Base-by-base conservation (phyloP, 2,329 filamentous ascomycete species). In the Sarocladiaceae sp. region DNA sequence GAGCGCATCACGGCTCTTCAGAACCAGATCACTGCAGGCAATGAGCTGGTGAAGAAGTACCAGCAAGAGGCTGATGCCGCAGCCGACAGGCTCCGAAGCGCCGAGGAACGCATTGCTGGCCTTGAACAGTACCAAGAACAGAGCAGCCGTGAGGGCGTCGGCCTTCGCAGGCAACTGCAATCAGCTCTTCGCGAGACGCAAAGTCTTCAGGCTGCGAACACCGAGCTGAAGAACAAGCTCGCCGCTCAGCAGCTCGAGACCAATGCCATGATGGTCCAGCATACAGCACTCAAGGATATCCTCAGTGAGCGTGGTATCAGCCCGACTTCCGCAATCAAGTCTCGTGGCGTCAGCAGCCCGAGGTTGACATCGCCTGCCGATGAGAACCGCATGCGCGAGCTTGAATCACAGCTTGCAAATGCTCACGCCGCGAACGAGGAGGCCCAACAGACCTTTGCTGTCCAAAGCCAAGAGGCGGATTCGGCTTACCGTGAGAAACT, bases 71-170 rank as follows among this genome's bases (percentile, higher is more conserved):
- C 92, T 1, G 90, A 99, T 66, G 73, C 78, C 23, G 91, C 92
- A 3, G 87, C 90, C 0, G 91, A 97, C 64, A 95, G 92, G 66
- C 77, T 99, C 51, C 87, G 94, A 51, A 87, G 87, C 54, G 94
- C 94, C 3, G 95, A 99, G 70, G 95, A 97, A 72, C 86, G 94
- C 37, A 18, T 99, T 66, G 95, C 94, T 4, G 94, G 94, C 6
- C 79, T 99, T 3, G 94, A 99, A 68, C 90, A 91, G 25, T 97
- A 97, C 67, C 94, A 99, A 70, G 94, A 99, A 65, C 94, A 99
- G 70, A 88, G 92, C 3, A 97, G 92, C 68, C 83, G 94, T 40
- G 95, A 99, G 68, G 91, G 91, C 47, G 84, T 99, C 52, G 83
- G 86, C 31, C 90, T 97, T 58, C 84, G 94, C 52, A 86, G 94